Base-by-base conservation (phyloP, 192 early-diverging fungal species). In the Chytriomyces sp. region DNA sequence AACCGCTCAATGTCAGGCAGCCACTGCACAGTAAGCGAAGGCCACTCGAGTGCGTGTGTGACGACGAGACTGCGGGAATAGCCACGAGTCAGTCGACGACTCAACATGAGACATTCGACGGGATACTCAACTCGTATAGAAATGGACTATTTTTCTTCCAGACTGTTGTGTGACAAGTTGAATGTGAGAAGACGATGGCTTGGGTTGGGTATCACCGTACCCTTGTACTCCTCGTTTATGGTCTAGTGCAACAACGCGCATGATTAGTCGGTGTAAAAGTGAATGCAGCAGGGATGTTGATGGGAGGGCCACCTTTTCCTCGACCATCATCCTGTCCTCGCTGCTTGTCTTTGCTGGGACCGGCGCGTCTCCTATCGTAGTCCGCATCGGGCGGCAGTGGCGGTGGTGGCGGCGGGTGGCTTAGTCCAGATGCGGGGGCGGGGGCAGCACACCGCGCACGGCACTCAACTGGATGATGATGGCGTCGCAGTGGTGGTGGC, bases 101-200 rank as follows among this genome's bases (percentile, higher is more conserved):
- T n/a, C n/a, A 25, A 49, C 14, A 41, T 54, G 37, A n/a, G 19
- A 3, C 6, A 37, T 25, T 59, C 22, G 34, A 64, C 26, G 32
- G 54, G 52, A 64, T 8, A 64, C 76, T 38, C 39, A 56, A 86
- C 84, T 99, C 97, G 79, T 99, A 99, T 25, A 99, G 89, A 74
- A 99, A 99, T 37, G 97, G 97, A 14, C 92, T 92, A 83, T 99
- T 99, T 86, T 99, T 99, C 78, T 99, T 99, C 97, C 97, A 99
- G 63, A 94, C 73, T 74, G 52, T 10, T 25, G 1, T 63, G 12
- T 22, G 30, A 33, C 14, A 12, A 5, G 2, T 63, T 10, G 32
- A 41, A n/a, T 38, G 2, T 63, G 44, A 49, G 44, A n/a, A 22
- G 17, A 1, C 44, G 44, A 49, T n/a, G 1, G 44, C 22, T 49